Conservation (phyloP, 352 stramenopile species). For the Salisapilia sapeloensis region DNA sequence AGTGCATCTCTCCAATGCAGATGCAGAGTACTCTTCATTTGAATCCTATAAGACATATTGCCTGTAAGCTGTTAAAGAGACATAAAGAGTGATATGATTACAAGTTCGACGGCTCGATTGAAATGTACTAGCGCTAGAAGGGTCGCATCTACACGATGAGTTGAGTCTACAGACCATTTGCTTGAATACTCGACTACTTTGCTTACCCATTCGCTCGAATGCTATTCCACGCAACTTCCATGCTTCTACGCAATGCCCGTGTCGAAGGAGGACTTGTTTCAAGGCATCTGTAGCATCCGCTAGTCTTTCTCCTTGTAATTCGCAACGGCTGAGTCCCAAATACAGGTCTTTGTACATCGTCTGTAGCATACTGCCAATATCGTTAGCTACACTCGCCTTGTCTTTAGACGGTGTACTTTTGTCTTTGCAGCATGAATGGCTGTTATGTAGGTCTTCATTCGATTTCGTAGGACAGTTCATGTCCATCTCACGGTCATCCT, state of each 20-base stretch:
- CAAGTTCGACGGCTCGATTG: constrained; percentile 9
- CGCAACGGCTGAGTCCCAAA: constrained; percentile 25
- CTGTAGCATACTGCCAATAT: constrained; percentile 27
- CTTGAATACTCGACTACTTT: not conserved
- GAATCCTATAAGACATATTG: no score
- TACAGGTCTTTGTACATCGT: constrained; percentile 63
- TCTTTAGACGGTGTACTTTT: constrained; percentile 8
- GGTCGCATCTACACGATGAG: constrained; percentile 8
- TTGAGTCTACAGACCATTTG: not conserved
- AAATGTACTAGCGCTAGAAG: constrained; percentile 59
- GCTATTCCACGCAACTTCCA: constrained; percentile 31
- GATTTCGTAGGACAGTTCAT: constrained; percentile 1
- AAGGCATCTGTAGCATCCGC: constrained; percentile 35
- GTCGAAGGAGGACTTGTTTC: constrained; percentile 44
- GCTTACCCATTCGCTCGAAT: constrained; percentile 32
- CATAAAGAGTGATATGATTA: no score
- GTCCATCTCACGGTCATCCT: constrained; percentile 4
- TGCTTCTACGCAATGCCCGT: constrained; percentile 19
- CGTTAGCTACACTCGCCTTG: constrained; percentile 21
- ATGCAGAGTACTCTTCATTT: no score
- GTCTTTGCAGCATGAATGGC: not conserved
- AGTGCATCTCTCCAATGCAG: no score
- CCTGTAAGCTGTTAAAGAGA: no score
- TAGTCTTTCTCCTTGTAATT: constrained; percentile 9
- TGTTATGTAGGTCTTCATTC: constrained; percentile 1